These are phyloP conservation scores for Neonectria faginata DNA, from an alignment of 2,329 filamentous ascomycete genomes.

Conservation along the genomic window DNA sequence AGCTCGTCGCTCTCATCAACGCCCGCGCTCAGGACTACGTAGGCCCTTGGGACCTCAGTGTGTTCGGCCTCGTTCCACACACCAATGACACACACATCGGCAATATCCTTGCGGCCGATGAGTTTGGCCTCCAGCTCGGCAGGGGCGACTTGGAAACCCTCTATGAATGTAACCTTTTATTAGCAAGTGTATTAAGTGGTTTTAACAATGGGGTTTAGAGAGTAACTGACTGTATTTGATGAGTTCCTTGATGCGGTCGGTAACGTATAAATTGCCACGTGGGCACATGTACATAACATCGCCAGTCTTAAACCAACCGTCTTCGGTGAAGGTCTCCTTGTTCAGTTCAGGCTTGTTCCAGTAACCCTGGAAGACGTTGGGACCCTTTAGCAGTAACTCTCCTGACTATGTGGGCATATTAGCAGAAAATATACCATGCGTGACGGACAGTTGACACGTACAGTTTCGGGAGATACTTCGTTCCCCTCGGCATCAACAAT, in stretches of 20 bases:
- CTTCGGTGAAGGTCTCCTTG: conserved; percentile 75
- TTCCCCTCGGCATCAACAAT: conserved; percentile 75
- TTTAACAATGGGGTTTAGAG: conserved; percentile 19
- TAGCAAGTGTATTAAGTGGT: too few relatives aligned
- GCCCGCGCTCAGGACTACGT: conserved; percentile 53
- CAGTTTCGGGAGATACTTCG: conserved; percentile 66
- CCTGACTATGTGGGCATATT: conserved; percentile 56
- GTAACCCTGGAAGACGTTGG: conserved; percentile 85
- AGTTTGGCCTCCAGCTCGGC: conserved; percentile 71
- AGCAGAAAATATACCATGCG: not conserved
- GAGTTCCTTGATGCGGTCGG: conserved; percentile 82
- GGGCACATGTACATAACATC: conserved; percentile 85
- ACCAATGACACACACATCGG: conserved; percentile 75
- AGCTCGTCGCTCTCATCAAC: conserved; percentile 49
- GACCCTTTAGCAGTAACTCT: conserved; percentile 83
- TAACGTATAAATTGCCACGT: conserved; percentile 88
- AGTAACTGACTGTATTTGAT: conserved; percentile 62
- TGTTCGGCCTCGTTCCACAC: conserved; percentile 68
- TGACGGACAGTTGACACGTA: conserved; percentile 28
- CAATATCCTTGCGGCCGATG: conserved; percentile 57
- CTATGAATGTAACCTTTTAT: conserved; percentile 46
- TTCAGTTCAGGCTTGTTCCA: conserved; percentile 79
- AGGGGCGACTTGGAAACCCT: conserved; percentile 77
- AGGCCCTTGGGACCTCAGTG: conserved; percentile 73
- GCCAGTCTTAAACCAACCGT: conserved; percentile 92